These are phyloP conservation scores for Huntiella moniliformis DNA, from an alignment of 2,329 filamentous ascomycete genomes.

Conservation along the genomic window DNA sequence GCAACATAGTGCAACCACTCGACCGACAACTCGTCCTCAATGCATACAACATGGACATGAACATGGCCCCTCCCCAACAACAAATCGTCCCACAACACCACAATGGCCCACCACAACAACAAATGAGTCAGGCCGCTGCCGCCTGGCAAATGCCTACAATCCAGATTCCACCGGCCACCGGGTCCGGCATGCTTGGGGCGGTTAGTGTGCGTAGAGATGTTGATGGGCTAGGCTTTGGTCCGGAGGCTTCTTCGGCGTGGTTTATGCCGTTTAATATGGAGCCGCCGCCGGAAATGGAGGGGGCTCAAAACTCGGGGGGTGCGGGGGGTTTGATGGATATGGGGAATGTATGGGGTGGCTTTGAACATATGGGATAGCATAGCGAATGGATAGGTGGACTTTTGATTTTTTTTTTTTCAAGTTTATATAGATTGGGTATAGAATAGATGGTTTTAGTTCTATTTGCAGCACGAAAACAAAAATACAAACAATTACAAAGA, in stretches of 20 bases:
- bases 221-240: constrained; percentile 13
- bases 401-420: neutral
- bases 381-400: neutral
- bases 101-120: neutral
- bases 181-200: neutral
- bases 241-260: constrained; percentile 51
- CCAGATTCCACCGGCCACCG: neutral
- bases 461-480: constrained; percentile 1
- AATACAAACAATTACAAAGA: constrained; percentile 3
- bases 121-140: neutral
- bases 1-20: constrained; percentile 44
- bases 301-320: too few relatives aligned
- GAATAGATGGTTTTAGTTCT: neutral
- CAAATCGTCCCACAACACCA: neutral
- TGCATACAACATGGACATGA: constrained; percentile 41
- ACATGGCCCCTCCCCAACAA: constrained; percentile 15
- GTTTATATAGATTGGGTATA: neutral
- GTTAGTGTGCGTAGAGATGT: too few relatives aligned
- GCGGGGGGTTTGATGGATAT: too few relatives aligned
- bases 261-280: constrained; percentile 89
- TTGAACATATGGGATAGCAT: neutral
- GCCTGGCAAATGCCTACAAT: neutral
- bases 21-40: constrained; percentile 61
- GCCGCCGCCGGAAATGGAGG: constrained; percentile 38
- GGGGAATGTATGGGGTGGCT: constrained; percentile 14